A percentile compares a stretch with the other conserved stretches of the same genome.
phyloP scores from a whole-genome alignment of 169 alveolate species.

The Toxoplasma gondii region DNA sequence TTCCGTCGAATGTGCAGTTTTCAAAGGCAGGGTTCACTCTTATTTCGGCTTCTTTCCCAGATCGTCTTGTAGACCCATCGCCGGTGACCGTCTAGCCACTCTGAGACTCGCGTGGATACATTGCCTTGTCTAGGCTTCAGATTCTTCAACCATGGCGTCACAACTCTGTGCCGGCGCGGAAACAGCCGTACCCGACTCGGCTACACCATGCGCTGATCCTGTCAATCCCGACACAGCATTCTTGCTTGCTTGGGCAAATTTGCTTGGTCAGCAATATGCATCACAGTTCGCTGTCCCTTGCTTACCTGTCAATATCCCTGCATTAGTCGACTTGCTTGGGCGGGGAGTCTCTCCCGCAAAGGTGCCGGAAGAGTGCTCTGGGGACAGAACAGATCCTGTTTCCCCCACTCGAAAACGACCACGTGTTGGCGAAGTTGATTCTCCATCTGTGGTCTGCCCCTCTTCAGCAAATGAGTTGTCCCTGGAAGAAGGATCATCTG shows the following conservation, averaged over 20 bases:
- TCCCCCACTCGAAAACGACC: slow-evolving; percentile 14
- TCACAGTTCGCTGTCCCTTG: not conserved
- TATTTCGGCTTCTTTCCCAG: too few relatives aligned
- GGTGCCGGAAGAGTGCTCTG: not conserved
- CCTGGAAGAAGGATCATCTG: not conserved
- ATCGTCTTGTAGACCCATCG: too few relatives aligned
- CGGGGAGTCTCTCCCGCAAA: not conserved
- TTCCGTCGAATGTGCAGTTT: too few relatives aligned
- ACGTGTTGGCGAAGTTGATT: not conserved
- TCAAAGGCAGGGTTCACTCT: too few relatives aligned
- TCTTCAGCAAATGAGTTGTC: not conserved
- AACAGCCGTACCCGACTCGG: not conserved
- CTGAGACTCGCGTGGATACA: too few relatives aligned
- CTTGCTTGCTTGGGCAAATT: slow-evolving; percentile 3
- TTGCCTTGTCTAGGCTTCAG: too few relatives aligned
- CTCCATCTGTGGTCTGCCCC: not conserved
- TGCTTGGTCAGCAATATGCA: not conserved
- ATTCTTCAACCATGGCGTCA: not conserved
- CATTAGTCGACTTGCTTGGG: slow-evolving; percentile 6
- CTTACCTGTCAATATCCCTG: not conserved
- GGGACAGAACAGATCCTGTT: not conserved
- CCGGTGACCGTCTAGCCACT: too few relatives aligned
- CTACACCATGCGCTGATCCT: not conserved
- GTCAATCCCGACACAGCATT: not conserved
- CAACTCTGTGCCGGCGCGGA: not conserved